Percentiles rank a stretch among this genome's conserved stretches.
These are phyloP conservation scores for Lablab purpureus DNA, from an alignment of 306 rosid genomes.

Conservation along the genomic window DNA sequence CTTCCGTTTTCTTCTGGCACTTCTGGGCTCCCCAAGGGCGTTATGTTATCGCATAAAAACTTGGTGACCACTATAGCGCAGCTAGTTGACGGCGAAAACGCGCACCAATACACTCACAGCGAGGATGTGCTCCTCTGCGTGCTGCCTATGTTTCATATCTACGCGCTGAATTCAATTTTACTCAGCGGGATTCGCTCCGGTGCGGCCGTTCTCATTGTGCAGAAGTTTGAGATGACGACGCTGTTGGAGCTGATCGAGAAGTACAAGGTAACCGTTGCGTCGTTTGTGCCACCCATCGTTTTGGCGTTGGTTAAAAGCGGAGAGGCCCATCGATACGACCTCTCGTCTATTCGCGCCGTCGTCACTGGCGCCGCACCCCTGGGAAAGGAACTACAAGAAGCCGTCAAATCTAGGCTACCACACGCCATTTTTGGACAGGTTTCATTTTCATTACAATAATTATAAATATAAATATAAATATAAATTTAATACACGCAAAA, in stretches of 20 bases:
- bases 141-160: slow-evolving; percentile 84
- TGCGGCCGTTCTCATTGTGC: slow-evolving; percentile 71
- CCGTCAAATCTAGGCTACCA: slow-evolving; percentile 67
- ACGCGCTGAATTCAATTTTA: slow-evolving; percentile 72
- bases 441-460: neutral
- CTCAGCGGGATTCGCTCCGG: slow-evolving; percentile 74
- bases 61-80: slow-evolving; percentile 76
- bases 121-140: slow-evolving; percentile 81
- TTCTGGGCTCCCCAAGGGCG: slow-evolving; percentile 78
- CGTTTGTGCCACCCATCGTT: slow-evolving; percentile 82
- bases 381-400: slow-evolving; percentile 72
- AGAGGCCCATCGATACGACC: slow-evolving; percentile 52
- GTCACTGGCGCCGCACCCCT: slow-evolving; percentile 86
- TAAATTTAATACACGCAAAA: no score
- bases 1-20: slow-evolving; percentile 87
- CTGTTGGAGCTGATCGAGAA: slow-evolving; percentile 57
- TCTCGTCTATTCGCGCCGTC: slow-evolving; percentile 72
- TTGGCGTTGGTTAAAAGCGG: slow-evolving; percentile 69
- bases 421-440: slow-evolving; percentile 77
- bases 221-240: slow-evolving; percentile 62
- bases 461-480: no score
- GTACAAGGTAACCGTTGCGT: slow-evolving; percentile 68
- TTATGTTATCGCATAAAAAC: slow-evolving; percentile 74
- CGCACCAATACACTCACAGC: slow-evolving; percentile 56
- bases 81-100: slow-evolving; percentile 81